Evolutionary conservation across 2,329 filamentous ascomycete genomes (phyloP), one percentile per base, ranked within the genome.

Genomic region (Emmonsia crescens): DNA sequence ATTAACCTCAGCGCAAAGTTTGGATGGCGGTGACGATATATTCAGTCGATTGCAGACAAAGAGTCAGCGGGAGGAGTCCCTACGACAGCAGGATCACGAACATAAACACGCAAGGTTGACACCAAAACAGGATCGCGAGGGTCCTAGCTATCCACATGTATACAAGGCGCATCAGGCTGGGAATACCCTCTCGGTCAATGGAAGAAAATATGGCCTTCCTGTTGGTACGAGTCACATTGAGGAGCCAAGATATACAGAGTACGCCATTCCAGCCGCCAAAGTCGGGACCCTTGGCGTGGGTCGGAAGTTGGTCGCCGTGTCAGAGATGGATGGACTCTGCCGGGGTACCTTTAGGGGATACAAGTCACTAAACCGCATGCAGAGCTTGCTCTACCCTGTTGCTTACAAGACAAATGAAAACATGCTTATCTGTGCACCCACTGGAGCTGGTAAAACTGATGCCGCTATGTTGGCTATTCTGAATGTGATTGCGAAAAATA

Each of bases 381-480:
- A 99, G 77, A 97, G 92, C 73, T 80, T 99, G 56, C 89, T 97
- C 0, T 96, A 96, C 69, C 91, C 91, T 0, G 90, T 99, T 5
- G 94, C 92, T 0, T 97, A 99, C 77, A 90, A 88, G 73, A 96
- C 91, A 1, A 96, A 86, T 70, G 94, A 99, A 76, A 99, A 99
- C 68, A 96, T 99, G 93, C 84, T 99, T 59, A 95, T 99, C 63
- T 99, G 94, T 75, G 94, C 94, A 27, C 94, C 94, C 4, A 99
- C 94, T 60, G 94, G 94, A 84, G 92, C 92, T 64, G 94, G 94
- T 85, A 99, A 99, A 82, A 99, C 94, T 1, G 94, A 99, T 76
- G 94, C 93, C 36, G 95, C 94, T 9, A 95, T 99, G 92, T 82
- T 99, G 67, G 94, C 95, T 0, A 91, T 99, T 62, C 79, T 99